Percentiles rank a stretch among this genome's conserved stretches.
These are phyloP conservation scores for Candida andamanensis DNA, from an alignment of 805 yeast genomes.

Conservation along the genomic window DNA sequence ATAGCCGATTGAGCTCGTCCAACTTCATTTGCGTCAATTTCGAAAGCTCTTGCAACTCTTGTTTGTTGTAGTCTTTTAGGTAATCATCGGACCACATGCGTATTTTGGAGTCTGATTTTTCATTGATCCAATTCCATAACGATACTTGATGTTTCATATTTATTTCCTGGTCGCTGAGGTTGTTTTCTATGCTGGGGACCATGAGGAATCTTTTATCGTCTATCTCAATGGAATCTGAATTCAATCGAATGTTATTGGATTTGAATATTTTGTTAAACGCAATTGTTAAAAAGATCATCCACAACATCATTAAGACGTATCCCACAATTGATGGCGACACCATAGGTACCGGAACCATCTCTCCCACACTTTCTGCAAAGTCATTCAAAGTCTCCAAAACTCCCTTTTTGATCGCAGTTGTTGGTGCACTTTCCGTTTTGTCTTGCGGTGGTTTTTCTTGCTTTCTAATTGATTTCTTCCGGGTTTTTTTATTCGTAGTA, in stretches of 20 bases:
- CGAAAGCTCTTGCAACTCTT: conserved; percentile 45
- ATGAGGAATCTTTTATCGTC: conserved; percentile 34
- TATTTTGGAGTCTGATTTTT: conserved; percentile 7
- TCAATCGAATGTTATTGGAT: neutral
- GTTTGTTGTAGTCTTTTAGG: conserved; percentile 22
- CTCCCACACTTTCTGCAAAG: conserved; percentile 22
- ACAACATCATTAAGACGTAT: conserved; percentile 10
- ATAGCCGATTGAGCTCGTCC: conserved; percentile 2
- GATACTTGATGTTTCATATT: conserved; percentile 48
- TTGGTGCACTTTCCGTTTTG: conserved; percentile 4
- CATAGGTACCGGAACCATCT: conserved; percentile 23
- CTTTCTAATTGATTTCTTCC: conserved; percentile 11
- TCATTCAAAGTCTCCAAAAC: conserved; percentile 16
- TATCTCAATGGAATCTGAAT: conserved; percentile 14
- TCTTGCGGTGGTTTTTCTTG: conserved; percentile 11
- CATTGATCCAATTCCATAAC: conserved; percentile 69
- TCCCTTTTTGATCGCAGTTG: conserved; percentile 7
- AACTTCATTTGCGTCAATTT: conserved; percentile 25
- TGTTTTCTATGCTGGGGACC: conserved; percentile 37
- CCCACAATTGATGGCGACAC: conserved; percentile 20
- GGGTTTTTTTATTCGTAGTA: conserved; percentile 7
- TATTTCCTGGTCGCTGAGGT: conserved; percentile 20
- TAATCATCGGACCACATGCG: neutral
- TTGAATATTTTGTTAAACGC: conserved; percentile 1
- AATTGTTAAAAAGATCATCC: conserved; percentile 11